These are phyloP conservation scores for Coemansia sp. DNA, from an alignment of 192 early-diverging fungal genomes.

Conservation along the genomic window DNA sequence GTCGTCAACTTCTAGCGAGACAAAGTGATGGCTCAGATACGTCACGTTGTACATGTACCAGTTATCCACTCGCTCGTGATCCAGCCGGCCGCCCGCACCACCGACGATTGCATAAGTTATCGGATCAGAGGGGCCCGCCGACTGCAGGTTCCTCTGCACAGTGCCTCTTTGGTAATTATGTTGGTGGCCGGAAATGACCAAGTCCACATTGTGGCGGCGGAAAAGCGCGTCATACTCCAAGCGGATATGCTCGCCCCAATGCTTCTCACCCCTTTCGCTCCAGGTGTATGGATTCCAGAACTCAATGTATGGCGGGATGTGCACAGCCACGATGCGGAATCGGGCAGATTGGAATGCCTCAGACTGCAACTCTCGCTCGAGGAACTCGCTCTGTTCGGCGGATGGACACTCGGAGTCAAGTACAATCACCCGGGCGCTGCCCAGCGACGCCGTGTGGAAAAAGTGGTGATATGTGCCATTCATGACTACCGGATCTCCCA, in stretches of 20 bases:
- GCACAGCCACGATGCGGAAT: conserved; percentile 69
- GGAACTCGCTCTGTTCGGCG: conserved; percentile 62
- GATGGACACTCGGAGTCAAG: conserved; percentile 70
- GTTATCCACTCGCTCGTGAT: conserved; percentile 63
- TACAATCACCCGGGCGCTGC: conserved; percentile 66
- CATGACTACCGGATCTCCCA: conserved; percentile 13
- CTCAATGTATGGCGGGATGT: conserved; percentile 75
- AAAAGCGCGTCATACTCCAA: conserved; percentile 68
- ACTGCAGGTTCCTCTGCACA: conserved; percentile 2
- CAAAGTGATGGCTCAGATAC: conserved; percentile 58
- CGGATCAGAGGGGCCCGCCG: conserved; percentile 29
- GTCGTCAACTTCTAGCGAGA: conserved; percentile 41
- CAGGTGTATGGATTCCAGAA: conserved; percentile 74
- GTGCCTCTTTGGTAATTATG: conserved; percentile 72
- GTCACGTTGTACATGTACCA: conserved; percentile 63
- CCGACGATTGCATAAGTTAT: conserved; percentile 73
- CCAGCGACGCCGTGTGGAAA: conserved; percentile 51
- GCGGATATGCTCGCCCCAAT: conserved; percentile 72
- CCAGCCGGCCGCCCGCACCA: conserved; percentile 70
- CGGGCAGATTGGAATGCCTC: conserved; percentile 55
- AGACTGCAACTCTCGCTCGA: conserved; percentile 61
- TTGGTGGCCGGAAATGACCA: conserved; percentile 78
- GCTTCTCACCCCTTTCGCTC: conserved; percentile 64
- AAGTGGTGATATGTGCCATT: conserved; percentile 45
- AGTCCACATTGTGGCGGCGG: conserved; percentile 64